These are phyloP conservation scores for Pyricularia pennisetigena DNA, from an alignment of 2,329 filamentous ascomycete genomes.

Conservation along the genomic window DNA sequence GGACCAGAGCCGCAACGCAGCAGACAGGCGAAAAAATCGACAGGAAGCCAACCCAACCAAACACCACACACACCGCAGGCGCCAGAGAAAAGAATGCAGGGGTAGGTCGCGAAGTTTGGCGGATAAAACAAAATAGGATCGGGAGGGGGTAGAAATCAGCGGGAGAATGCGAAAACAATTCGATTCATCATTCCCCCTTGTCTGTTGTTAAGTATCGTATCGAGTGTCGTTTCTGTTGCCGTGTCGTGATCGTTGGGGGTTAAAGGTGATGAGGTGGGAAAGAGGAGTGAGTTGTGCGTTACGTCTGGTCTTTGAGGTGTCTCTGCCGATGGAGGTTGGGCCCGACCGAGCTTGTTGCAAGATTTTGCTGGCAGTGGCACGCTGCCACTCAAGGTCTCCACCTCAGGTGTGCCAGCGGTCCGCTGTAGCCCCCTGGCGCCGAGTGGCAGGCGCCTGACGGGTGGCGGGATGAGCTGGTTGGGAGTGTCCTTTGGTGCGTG, in stretches of 20 bases:
- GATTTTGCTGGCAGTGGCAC: constrained; percentile 4
- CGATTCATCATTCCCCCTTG: constrained; percentile 4
- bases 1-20: not conserved
- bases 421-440: not conserved
- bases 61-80: not conserved
- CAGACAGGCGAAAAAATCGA: not conserved
- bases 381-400: not conserved
- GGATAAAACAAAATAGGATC: not conserved
- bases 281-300: not conserved
- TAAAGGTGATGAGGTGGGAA: constrained; percentile 2
- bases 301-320: not conserved
- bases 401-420: not conserved
- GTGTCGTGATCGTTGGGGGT: not conserved
- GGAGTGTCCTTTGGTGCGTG: not conserved
- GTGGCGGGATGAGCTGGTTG: constrained; percentile 4
- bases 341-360: constrained; percentile 4
- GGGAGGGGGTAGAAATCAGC: constrained; percentile 4
- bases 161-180: not conserved
- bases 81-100: not conserved
- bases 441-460: constrained; percentile 6
- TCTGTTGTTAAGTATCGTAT: not conserved
- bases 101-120: not conserved
- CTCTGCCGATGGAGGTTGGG: not conserved
- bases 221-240: not conserved
- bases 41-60: not conserved